phyloP scores from a whole-genome alignment of 2,329 filamentous ascomycete species.

The Sarocladium brachiariae region DNA sequence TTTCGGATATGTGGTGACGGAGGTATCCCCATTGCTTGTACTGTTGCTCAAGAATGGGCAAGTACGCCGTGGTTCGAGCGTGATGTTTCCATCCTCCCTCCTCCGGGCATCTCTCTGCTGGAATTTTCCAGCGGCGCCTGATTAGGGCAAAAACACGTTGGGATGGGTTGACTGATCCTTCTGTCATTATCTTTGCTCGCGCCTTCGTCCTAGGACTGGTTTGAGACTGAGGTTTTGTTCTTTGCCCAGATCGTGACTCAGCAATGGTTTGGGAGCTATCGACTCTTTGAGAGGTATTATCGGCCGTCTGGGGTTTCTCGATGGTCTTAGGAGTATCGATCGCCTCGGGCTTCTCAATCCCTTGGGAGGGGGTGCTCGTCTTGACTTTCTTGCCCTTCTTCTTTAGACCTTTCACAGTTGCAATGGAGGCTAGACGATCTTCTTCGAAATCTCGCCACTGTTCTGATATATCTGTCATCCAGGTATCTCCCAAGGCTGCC shows the following conservation, averaged over 20 bases:
- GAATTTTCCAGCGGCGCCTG: neutral
- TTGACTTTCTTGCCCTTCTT: neutral
- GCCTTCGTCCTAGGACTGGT: neutral
- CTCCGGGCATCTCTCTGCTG: neutral
- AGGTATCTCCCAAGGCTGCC: too few relatives aligned
- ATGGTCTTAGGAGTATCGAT: too few relatives aligned
- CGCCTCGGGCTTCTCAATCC: too few relatives aligned
- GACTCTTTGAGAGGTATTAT: too few relatives aligned
- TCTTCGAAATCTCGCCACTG: too few relatives aligned
- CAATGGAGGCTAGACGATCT: too few relatives aligned
- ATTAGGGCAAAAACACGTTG: neutral
- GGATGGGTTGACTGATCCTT: neutral
- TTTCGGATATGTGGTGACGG: constrained; percentile 19
- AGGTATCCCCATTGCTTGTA: constrained; percentile 27
- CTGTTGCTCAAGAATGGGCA: neutral
- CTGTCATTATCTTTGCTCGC: neutral
- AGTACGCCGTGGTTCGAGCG: neutral
- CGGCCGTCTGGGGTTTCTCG: too few relatives aligned
- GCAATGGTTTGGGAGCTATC: too few relatives aligned
- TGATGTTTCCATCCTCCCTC: neutral
- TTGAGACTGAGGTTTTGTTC: too few relatives aligned
- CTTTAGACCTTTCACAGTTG: too few relatives aligned
- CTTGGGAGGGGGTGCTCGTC: neutral
- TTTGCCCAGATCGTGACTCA: too few relatives aligned
- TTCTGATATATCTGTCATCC: too few relatives aligned